These are phyloP conservation scores for Panicum miliaceum DNA, from an alignment of 176 grass and related monocot genomes.

Conservation along the genomic window DNA sequence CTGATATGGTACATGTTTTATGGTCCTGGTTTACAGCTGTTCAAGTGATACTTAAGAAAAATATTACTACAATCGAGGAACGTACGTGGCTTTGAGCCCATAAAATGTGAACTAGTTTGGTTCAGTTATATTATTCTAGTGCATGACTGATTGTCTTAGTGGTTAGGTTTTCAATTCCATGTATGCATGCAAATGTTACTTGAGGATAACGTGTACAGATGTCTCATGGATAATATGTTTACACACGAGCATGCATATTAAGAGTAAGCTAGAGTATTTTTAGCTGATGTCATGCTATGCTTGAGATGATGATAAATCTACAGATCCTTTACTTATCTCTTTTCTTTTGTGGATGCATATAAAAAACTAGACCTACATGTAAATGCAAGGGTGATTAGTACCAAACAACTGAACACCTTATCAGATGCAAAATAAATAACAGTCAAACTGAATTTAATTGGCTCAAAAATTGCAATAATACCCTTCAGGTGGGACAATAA, in stretches of 20 bases:
- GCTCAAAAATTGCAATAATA: constrained; percentile 18
- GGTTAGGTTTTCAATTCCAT: constrained; percentile 5
- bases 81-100: not conserved
- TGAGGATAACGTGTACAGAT: constrained; percentile 10
- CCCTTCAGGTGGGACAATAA: not conserved
- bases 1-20: not conserved
- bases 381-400: not conserved
- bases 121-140: constrained; percentile 27
- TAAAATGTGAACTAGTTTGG: constrained; percentile 18
- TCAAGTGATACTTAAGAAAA: constrained; percentile 10
- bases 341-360: constrained; percentile 3
- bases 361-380: not conserved
- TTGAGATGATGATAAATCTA: not conserved
- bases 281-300: constrained; percentile 3
- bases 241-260: not conserved
- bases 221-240: constrained; percentile 9
- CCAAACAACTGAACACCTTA: not conserved
- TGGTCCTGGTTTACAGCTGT: not conserved
- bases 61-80: not conserved
- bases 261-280: not conserved
- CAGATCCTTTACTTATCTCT: not conserved
- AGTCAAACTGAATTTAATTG: not conserved
- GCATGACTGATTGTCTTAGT: constrained; percentile 2
- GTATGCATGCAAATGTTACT: not conserved
- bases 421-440: not conserved